phyloP scores from a whole-genome alignment of 768 basidiomycete species.

The Leccinum fibrillosum region DNA sequence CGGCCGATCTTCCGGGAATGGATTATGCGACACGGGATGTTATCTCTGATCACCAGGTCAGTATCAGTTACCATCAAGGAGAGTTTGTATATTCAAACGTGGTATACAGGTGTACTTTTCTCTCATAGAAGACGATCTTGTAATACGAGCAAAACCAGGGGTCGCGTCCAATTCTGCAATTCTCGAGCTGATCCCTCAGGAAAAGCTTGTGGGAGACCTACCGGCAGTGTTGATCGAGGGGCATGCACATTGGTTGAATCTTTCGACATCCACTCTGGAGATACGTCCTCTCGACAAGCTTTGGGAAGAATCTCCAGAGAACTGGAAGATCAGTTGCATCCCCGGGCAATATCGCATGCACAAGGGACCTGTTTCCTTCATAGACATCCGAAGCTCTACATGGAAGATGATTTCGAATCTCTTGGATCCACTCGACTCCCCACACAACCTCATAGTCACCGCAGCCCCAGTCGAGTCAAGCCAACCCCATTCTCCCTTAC shows the following conservation, averaged over 20 bases:
- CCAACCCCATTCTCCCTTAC: neutral
- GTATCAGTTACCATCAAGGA: neutral
- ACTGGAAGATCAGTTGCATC: constrained; percentile 25
- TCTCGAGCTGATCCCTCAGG: constrained; percentile 14
- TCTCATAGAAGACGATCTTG: constrained; percentile 11
- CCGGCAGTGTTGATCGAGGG: constrained; percentile 21
- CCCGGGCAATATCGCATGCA: constrained; percentile 7
- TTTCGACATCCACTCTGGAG: constrained; percentile 21
- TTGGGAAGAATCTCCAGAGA: constrained; percentile 24
- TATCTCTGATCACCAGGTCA: constrained; percentile 19
- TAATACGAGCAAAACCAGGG: constrained; percentile 15
- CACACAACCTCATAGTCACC: constrained; percentile 22
- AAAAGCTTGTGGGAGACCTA: constrained; percentile 23
- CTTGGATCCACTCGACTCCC: constrained; percentile 23
- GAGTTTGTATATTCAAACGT: neutral
- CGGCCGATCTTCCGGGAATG: constrained; percentile 21
- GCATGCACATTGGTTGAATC: constrained; percentile 32
- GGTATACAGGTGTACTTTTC: constrained; percentile 22
- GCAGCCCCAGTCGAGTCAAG: neutral
- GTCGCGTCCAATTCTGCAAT: neutral
- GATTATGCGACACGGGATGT: constrained; percentile 19
- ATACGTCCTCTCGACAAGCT: constrained; percentile 24
- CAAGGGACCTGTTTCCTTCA: constrained; percentile 8
- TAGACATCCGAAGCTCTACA: constrained; percentile 28
- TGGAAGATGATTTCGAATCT: constrained; percentile 27